A percentile compares a stretch with the other conserved stretches of the same genome.
Conservation (phyloP, 2,329 filamentous ascomycete species). For the Aspergillus sp. region DNA sequence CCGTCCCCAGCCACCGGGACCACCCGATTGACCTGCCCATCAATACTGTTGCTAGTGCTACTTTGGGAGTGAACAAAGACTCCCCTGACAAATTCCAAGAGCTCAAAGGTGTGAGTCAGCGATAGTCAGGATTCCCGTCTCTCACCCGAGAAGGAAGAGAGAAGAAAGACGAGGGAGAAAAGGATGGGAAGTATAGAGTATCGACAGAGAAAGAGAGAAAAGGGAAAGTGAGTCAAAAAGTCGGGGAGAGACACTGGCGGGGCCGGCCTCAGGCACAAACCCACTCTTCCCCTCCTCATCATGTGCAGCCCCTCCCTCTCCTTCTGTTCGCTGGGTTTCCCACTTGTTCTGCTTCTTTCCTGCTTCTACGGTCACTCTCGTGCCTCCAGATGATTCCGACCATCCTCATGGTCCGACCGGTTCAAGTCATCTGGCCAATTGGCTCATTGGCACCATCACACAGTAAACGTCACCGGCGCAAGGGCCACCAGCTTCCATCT, state of each 20-base stretch:
- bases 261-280: conserved; percentile 8
- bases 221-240: background rate
- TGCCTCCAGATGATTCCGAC: background rate
- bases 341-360: background rate
- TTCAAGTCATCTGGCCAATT: background rate
- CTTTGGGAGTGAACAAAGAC: too few relatives aligned
- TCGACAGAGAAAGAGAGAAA: background rate
- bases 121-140: too few relatives aligned
- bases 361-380: background rate
- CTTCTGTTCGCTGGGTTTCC: background rate
- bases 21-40: conserved; percentile 14
- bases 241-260: background rate
- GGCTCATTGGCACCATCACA: background rate
- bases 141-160: background rate
- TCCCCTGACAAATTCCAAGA: too few relatives aligned
- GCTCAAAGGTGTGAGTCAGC: too few relatives aligned
- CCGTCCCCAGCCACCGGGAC: conserved; percentile 17
- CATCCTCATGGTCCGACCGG: background rate
- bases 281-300: background rate
- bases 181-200: background rate
- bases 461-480: background rate
- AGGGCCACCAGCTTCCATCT: background rate
- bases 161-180: background rate
- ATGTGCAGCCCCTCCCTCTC: too few relatives aligned
- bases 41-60: background rate